These are phyloP conservation scores for Phialophora macrospora DNA, from an alignment of 2,329 filamentous ascomycete species.

Conservation along the genomic window DNA sequence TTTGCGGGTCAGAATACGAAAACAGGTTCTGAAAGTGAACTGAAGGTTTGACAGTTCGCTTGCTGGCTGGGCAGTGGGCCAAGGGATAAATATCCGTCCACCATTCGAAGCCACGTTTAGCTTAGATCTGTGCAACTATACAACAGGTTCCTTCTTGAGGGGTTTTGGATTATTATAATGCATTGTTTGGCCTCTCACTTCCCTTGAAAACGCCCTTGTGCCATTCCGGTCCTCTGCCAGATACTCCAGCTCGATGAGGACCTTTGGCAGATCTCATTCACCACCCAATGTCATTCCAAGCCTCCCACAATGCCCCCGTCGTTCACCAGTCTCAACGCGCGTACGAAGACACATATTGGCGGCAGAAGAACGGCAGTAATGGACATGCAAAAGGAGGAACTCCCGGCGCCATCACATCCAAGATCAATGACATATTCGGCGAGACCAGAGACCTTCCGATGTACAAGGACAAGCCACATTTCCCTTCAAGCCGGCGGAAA, in stretches of 20 bases:
- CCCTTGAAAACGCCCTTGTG: not conserved
- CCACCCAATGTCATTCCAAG: conserved; percentile 58
- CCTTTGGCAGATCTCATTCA: not conserved
- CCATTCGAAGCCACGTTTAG: not conserved
- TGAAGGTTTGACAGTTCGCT: not conserved
- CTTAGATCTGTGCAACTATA: not conserved
- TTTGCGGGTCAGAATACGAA: not conserved
- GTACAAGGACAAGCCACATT: conserved; percentile 99
- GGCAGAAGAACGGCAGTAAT: conserved; percentile 55
- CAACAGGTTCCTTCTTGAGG: not conserved
- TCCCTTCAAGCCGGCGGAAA: conserved; percentile 59
- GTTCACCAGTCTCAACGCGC: conserved; percentile 68
- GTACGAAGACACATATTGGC: conserved; percentile 71
- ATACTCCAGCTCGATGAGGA: conserved; percentile 1
- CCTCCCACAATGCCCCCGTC: conserved; percentile 74
- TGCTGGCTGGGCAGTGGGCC: no score
- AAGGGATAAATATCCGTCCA: not conserved
- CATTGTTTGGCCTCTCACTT: not conserved
- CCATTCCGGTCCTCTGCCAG: not conserved
- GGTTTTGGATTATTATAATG: conserved; percentile 6
- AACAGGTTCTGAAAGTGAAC: not conserved
- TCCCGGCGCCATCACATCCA: conserved; percentile 61
- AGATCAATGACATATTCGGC: conserved; percentile 69
- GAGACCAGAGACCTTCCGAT: conserved; percentile 73
- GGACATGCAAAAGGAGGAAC: conserved; percentile 45